Evolutionary conservation across 163 green algal genomes (phyloP).

Genomic region (Volvox carteri): DNA sequence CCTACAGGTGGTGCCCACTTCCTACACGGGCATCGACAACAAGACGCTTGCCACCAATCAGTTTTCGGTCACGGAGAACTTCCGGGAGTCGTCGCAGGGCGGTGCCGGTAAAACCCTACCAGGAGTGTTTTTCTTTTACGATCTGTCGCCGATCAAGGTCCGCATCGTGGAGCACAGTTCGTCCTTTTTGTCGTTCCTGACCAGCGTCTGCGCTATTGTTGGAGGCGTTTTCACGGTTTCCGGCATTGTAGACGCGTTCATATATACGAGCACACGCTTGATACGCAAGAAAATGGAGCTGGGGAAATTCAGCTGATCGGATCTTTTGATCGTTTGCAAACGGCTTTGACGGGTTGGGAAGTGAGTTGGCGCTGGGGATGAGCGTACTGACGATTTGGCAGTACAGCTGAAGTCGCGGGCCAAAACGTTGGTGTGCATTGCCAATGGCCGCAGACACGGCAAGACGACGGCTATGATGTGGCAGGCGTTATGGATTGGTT

Average conservation of each 20-base stretch:
- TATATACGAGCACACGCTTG: constrained; percentile 90
- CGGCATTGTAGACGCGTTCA: constrained; percentile 92
- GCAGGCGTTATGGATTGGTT: no score
- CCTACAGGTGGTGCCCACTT: constrained; percentile 97
- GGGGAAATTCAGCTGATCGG: constrained; percentile 66
- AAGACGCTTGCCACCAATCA: constrained; percentile 89
- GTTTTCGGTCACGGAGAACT: constrained; percentile 96
- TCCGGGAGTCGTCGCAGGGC: constrained; percentile 71
- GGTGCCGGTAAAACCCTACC: constrained; percentile 64
- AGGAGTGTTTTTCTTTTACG: constrained; percentile 99
- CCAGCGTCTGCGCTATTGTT: constrained; percentile 95
- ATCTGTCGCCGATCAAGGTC: constrained; percentile 97
- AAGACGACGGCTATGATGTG: no score
- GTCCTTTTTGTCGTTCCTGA: constrained; percentile 96
- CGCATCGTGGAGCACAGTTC: constrained; percentile 83
- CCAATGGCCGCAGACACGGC: no score
- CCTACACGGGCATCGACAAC: constrained; percentile 83
- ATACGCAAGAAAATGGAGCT: constrained; percentile 92
- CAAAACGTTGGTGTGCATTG: no score
- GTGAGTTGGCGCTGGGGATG: no score
- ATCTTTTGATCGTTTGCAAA: not conserved
- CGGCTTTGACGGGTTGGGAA: no score
- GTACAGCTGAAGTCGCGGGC: no score
- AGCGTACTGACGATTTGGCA: no score
- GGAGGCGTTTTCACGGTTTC: constrained; percentile 97